These are phyloP conservation scores for Boletus barrowsii DNA, from an alignment of 768 basidiomycete species.

Conservation along the genomic window DNA sequence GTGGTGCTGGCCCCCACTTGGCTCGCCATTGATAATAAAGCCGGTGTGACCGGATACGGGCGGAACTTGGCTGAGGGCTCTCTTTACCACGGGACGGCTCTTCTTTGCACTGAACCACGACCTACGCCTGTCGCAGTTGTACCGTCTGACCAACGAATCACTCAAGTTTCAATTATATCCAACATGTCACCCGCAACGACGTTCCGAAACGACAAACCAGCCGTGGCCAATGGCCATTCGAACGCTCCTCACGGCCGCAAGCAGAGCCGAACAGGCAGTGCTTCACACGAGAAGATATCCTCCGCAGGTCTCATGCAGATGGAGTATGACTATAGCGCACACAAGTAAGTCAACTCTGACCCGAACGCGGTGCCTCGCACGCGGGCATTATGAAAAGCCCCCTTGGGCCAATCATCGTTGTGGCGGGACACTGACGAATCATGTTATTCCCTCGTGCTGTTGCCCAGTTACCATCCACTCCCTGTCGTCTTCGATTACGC, in stretches of 20 bases:
- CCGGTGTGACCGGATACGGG: slow-evolving; percentile 6
- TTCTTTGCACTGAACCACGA: slow-evolving; percentile 1
- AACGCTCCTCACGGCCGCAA: slow-evolving; percentile 11
- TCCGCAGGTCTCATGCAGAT: slow-evolving; percentile 74
- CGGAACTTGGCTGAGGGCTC: slow-evolving; percentile 16
- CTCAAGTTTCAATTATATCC: not conserved
- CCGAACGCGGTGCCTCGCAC: slow-evolving; percentile 16
- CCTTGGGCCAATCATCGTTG: slow-evolving; percentile 17
- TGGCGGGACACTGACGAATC: slow-evolving; percentile 29
- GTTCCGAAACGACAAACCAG: not conserved
- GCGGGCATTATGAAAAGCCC: slow-evolving; percentile 16
- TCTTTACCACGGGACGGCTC: not conserved
- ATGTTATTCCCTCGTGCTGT: slow-evolving; percentile 37
- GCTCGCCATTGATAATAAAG: too few species aligned
- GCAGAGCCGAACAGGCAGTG: slow-evolving; percentile 9
- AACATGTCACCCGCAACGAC: slow-evolving; percentile 28
- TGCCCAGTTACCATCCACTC: slow-evolving; percentile 87
- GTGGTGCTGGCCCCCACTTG: not conserved
- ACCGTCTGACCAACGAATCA: not conserved
- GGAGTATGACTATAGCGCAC: slow-evolving; percentile 81
- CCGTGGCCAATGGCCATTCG: slow-evolving; percentile 13
- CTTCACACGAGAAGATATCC: slow-evolving; percentile 33
- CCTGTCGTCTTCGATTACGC: slow-evolving; percentile 93
- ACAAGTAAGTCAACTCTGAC: slow-evolving; percentile 65
- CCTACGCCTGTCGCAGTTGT: not conserved